Evolutionary conservation across 192 early-diverging fungal genomes (phyloP), one percentile per base, ranked within the genome.

Genomic region (Backusella tarrabulga): DNA sequence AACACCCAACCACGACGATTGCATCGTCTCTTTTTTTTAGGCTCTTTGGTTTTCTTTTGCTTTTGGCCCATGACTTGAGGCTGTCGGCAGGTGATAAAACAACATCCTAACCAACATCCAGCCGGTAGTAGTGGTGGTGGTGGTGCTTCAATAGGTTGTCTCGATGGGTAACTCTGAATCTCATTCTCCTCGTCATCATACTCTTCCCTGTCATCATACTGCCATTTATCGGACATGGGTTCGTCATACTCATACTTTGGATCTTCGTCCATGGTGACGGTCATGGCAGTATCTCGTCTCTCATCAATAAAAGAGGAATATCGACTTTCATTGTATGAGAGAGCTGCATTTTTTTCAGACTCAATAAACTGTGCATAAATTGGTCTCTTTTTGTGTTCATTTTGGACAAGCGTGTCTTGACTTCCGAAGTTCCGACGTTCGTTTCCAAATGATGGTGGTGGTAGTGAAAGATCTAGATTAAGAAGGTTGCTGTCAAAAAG

Each of bases 401-500:
- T 50, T 60, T 74, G 73, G 6, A 77, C 76, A 21, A 77, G 68
- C 42, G 76, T 77, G 6, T 77, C 76, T 66, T 77, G 76, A 32
- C 76, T 77, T 32, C 76, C 76, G 29, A 42, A 77, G 1, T 54
- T 54, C 2, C 76, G 76, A 15, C 56, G 21, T n/a, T 15, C 15
- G 0, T 40, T 40, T 7, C 32, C n/a, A 41, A 52, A 7, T 4
- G 54, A 6, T 2, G 71, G 72, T 2, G 54, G 15, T 21, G 54
- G 19, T 23, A 74, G 14, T 17, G 63, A 75, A 42, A 75, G 74
- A 29, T 72, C 40, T n/a, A 71, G 1, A 9, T 34, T 71, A 46
- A 77, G 41, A 6, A 34, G 5, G 12, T 75, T 11, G 26, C 19
- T 75, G 14, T 77, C 54, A 41, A 77, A 71, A 34, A 72, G 14